Conservation (phyloP, 768 basidiomycete species). For the Xanthoconium purpureum region DNA sequence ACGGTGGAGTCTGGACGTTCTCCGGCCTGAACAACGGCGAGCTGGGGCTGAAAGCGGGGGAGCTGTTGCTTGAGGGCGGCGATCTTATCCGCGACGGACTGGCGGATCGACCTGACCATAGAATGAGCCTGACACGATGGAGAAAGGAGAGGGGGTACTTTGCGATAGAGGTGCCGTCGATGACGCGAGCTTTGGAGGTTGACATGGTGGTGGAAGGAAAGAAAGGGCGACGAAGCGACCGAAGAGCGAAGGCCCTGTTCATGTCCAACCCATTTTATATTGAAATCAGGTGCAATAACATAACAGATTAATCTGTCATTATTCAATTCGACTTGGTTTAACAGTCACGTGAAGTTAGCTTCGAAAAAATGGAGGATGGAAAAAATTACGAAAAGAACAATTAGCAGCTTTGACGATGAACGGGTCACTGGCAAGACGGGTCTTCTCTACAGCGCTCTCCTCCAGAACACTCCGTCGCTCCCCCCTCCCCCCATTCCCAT, state of each 20-base stretch:
- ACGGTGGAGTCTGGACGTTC: slow-evolving; percentile 84
- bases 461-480: slow-evolving; percentile 45
- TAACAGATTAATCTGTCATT: too few relatives aligned
- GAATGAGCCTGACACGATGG: slow-evolving; percentile 13
- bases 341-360: slow-evolving; percentile 21
- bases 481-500: slow-evolving; percentile 23
- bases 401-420: slow-evolving; percentile 38
- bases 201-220: slow-evolving; percentile 35
- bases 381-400: neutral
- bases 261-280: slow-evolving; percentile 5
- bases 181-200: slow-evolving; percentile 50
- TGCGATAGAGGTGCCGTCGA: slow-evolving; percentile 83
- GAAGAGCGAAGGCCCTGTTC: neutral
- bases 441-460: slow-evolving; percentile 57
- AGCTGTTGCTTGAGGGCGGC: slow-evolving; percentile 56
- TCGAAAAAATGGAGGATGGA: neutral
- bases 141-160: slow-evolving; percentile 49
- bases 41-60: slow-evolving; percentile 88
- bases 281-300: neutral
- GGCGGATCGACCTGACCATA: slow-evolving; percentile 69
- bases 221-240: slow-evolving; percentile 8
- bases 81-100: slow-evolving; percentile 70
- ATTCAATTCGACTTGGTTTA: neutral
- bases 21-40: slow-evolving; percentile 94
- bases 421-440: slow-evolving; percentile 47